phyloP scores from a whole-genome alignment of 352 stramenopile species.

The Peronosclerospora sorghi region DNA sequence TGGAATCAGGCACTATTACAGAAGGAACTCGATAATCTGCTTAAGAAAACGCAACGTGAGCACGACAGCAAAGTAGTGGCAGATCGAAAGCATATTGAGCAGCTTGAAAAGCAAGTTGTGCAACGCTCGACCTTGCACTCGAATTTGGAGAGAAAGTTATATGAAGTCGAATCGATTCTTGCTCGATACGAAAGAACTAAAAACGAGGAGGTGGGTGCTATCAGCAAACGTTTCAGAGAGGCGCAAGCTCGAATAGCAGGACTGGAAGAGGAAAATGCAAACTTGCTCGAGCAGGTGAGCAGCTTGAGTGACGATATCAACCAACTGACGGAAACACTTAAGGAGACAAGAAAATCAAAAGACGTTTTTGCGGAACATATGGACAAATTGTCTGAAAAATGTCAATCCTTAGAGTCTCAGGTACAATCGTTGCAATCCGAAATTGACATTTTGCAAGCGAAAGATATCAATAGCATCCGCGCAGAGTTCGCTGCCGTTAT shows the following conservation, averaged over 20 bases:
- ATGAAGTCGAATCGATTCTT: conserved; percentile 53
- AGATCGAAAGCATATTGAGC: conserved; percentile 53
- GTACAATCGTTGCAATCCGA: conserved; percentile 48
- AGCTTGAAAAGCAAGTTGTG: conserved; percentile 66
- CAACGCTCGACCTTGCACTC: conserved; percentile 53
- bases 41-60: conserved; percentile 65
- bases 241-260: conserved; percentile 12
- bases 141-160: conserved; percentile 55
- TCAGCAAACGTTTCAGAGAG: conserved; percentile 25
- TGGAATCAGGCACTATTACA: conserved; percentile 50
- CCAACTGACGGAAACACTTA: conserved; percentile 19
- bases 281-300: conserved; percentile 17
- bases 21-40: conserved; percentile 49
- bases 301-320: conserved; percentile 26
- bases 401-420: conserved; percentile 28
- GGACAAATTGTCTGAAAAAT: conserved; percentile 31
- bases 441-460: conserved; percentile 52
- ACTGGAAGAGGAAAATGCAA: conserved; percentile 34
- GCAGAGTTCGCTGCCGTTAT: conserved; percentile 33
- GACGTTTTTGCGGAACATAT: conserved; percentile 40
- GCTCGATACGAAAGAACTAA: conserved; percentile 42
- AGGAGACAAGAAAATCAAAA: conserved; percentile 36
- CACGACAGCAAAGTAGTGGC: conserved; percentile 52
- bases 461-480: conserved; percentile 42
- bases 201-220: conserved; percentile 24